Conservation (phyloP, 106 monocot genomes). For the Xerophyta viscosa region DNA sequence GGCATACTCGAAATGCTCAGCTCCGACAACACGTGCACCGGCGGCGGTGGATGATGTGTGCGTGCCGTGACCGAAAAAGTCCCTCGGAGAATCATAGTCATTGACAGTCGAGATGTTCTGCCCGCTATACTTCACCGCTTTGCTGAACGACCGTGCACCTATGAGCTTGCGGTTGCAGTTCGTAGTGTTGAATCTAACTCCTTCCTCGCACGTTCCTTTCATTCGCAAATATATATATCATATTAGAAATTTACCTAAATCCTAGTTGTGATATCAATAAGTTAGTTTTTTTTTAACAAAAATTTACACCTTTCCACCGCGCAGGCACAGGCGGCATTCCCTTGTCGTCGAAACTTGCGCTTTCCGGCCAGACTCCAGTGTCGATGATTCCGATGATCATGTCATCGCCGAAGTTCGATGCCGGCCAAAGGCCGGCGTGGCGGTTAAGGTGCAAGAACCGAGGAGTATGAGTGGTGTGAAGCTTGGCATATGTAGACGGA, state of each 20-base stretch:
- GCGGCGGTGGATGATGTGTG: slow-evolving; percentile 66
- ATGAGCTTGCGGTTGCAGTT: slow-evolving; percentile 49
- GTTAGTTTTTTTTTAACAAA: too few relatives aligned
- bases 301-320: too few relatives aligned
- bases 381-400: slow-evolving; percentile 52
- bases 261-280: too few relatives aligned
- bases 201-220: slow-evolving; percentile 27
- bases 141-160: slow-evolving; percentile 33
- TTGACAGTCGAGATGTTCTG: not conserved
- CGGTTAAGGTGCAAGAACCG: slow-evolving; percentile 23
- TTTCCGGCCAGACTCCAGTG: slow-evolving; percentile 59
- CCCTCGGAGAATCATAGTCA: slow-evolving; percentile 34
- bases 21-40: slow-evolving; percentile 21
- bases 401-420: slow-evolving; percentile 24
- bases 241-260: too few relatives aligned
- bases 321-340: slow-evolving; percentile 16
- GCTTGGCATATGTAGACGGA: slow-evolving; percentile 10
- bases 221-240: too few relatives aligned
- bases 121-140: too few relatives aligned
- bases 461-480: slow-evolving; percentile 34
- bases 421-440: slow-evolving; percentile 17
- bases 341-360: slow-evolving; percentile 30
- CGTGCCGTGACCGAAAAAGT: slow-evolving; percentile 51
- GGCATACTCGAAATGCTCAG: slow-evolving; percentile 35
- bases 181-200: slow-evolving; percentile 17